phyloP scores from a whole-genome alignment of 768 basidiomycete genomes.

The Trametes maxima region DNA sequence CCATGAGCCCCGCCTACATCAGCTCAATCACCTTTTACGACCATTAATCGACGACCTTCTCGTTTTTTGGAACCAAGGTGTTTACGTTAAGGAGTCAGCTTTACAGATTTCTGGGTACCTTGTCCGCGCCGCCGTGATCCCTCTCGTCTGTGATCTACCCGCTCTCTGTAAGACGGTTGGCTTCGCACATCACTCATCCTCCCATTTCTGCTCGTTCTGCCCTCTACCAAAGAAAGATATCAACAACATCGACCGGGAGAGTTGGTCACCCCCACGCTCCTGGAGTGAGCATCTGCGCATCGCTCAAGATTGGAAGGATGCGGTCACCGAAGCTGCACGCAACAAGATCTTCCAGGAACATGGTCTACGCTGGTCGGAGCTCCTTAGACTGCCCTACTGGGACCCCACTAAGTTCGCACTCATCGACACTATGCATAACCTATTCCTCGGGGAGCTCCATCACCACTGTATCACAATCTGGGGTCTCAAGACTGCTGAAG shows the following conservation, averaged over 20 bases:
- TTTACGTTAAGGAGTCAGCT: constrained; percentile 19
- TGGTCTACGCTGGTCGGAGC: constrained; percentile 28
- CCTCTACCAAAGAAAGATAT: not conserved
- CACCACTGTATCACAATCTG: not conserved
- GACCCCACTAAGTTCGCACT: constrained; percentile 21
- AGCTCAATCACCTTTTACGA: constrained; percentile 28
- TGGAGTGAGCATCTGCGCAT: not conserved
- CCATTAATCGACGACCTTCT: constrained; percentile 30
- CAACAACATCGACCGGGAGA: not conserved
- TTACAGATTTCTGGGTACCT: not conserved
- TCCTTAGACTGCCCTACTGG: constrained; percentile 33
- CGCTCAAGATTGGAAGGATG: constrained; percentile 20
- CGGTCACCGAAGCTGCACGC: not conserved
- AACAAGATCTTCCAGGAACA: constrained; percentile 15
- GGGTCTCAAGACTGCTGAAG: too few relatives aligned
- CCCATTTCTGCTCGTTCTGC: constrained; percentile 38
- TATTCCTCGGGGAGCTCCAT: constrained; percentile 8
- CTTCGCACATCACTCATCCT: constrained; percentile 24
- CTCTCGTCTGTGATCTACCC: constrained; percentile 36
- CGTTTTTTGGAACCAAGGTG: constrained; percentile 22
- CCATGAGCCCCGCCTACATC: constrained; percentile 21
- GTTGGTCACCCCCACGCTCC: not conserved
- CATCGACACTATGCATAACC: constrained; percentile 35
- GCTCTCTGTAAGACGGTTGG: constrained; percentile 34
- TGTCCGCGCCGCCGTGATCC: constrained; percentile 13